Percentiles rank a stretch among this genome's conserved stretches.
These are phyloP conservation scores for Phytophthora megakarya DNA, from an alignment of 352 stramenopile species.

Conservation along the genomic window DNA sequence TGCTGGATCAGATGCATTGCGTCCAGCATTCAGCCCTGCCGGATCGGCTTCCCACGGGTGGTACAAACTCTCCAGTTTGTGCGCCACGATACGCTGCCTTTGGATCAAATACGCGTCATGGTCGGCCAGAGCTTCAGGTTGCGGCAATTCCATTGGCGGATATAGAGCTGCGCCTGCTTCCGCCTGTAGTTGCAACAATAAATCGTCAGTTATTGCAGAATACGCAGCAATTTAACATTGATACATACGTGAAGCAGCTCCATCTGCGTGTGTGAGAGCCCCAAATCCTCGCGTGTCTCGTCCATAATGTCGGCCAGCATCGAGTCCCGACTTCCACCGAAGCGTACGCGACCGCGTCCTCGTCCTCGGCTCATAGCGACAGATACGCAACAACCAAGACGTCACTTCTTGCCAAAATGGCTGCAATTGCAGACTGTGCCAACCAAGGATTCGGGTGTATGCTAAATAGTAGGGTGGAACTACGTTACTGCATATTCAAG, in stretches of 20 bases:
- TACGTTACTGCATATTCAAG: background rate
- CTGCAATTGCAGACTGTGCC: constrained; percentile 7
- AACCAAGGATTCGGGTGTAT: constrained; percentile 31
- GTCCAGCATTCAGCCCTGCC: constrained; percentile 24
- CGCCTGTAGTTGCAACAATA: constrained; percentile 31
- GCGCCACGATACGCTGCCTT: constrained; percentile 62
- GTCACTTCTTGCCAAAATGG: background rate
- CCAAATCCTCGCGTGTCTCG: constrained; percentile 73
- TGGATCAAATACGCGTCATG: constrained; percentile 73
- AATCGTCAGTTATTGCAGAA: background rate
- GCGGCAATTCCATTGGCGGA: constrained; percentile 63
- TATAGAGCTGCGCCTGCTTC: constrained; percentile 58
- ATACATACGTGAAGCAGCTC: constrained; percentile 62
- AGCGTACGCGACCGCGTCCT: constrained; percentile 67
- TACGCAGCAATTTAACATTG: background rate
- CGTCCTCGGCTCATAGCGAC: constrained; percentile 64
- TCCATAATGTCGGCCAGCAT: constrained; percentile 72
- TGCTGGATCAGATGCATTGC: constrained; percentile 34
- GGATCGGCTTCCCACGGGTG: constrained; percentile 58
- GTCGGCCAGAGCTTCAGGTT: constrained; percentile 60
- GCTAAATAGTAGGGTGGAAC: background rate
- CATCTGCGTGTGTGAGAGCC: constrained; percentile 73
- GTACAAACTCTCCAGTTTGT: constrained; percentile 77
- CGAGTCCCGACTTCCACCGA: constrained; percentile 72
- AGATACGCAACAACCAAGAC: background rate